These are phyloP conservation scores for Phytopythium mirpurense DNA, from an alignment of 352 stramenopile species.

Conservation along the genomic window DNA sequence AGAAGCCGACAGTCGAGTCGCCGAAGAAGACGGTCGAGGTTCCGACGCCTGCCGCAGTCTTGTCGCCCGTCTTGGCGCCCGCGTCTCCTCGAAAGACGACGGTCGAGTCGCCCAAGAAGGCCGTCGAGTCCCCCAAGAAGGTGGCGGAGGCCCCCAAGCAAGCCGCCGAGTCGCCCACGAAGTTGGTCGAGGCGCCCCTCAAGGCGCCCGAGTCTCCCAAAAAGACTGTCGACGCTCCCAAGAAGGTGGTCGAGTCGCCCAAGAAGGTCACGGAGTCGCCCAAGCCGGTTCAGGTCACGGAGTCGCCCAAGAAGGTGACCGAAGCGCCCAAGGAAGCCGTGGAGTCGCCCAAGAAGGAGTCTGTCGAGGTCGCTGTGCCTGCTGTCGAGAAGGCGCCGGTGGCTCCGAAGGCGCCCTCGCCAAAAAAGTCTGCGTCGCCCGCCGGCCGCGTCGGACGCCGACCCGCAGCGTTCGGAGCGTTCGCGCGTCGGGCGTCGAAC, in stretches of 20 bases:
- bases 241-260: conserved; percentile 8
- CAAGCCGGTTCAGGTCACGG: conserved; percentile 6
- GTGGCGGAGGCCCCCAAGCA: conserved; percentile 12
- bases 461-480: conserved; percentile 5
- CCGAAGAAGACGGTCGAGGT: conserved; percentile 7
- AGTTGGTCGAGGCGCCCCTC: conserved; percentile 8
- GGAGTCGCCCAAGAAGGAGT: neutral
- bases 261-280: conserved; percentile 17
- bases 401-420: neutral
- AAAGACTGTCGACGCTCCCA: conserved; percentile 7
- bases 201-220: conserved; percentile 12
- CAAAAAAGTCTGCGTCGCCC: conserved; percentile 2
- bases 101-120: neutral
- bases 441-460: conserved; percentile 3
- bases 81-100: neutral
- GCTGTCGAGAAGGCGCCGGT: neutral
- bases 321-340: conserved; percentile 6
- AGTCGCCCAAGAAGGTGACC: conserved; percentile 3
- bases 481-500: conserved; percentile 3
- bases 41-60: neutral
- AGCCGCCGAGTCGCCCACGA: conserved; percentile 8
- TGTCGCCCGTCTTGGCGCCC: neutral
- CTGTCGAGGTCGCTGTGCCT: neutral
- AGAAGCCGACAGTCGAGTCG: conserved; percentile 6
- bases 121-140: conserved; percentile 2